Conservation (phyloP, 768 basidiomycete genomes). For the Amanita rimosa region DNA sequence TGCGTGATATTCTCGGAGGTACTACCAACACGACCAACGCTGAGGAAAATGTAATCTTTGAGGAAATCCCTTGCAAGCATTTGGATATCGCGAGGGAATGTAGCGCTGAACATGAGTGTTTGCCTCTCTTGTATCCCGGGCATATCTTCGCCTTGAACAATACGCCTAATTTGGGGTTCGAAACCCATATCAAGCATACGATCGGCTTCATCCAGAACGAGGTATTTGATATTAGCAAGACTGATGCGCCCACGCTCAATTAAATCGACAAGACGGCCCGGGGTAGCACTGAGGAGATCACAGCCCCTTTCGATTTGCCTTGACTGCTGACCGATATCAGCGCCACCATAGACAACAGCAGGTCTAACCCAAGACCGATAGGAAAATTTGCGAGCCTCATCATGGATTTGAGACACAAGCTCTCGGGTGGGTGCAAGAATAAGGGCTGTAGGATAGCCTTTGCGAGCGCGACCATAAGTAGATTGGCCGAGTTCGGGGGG, state of each 20-base stretch:
- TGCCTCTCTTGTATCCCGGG: slow-evolving; percentile 85
- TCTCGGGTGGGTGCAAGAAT: slow-evolving; percentile 98
- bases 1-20: slow-evolving; percentile 99
- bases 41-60: slow-evolving; percentile 98
- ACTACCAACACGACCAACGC: slow-evolving; percentile 95
- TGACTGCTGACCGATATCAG: slow-evolving; percentile 93
- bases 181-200: slow-evolving; percentile 99
- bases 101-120: slow-evolving; percentile 99
- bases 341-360: slow-evolving; percentile 98
- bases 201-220: slow-evolving; percentile 98
- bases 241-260: slow-evolving; percentile 97
- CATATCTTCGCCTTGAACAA: slow-evolving; percentile 99
- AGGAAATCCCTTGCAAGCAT: slow-evolving; percentile 92
- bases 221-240: slow-evolving; percentile 91
- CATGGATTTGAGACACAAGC: slow-evolving; percentile 98
- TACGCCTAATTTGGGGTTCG: slow-evolving; percentile 97
- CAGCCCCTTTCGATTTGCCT: slow-evolving; percentile 93
- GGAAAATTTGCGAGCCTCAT: slow-evolving; percentile 97
- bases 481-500: slow-evolving; percentile 43
- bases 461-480: slow-evolving; percentile 59
- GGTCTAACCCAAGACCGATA: slow-evolving; percentile 99
- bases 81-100: slow-evolving; percentile 98
- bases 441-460: slow-evolving; percentile 94
- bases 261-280: slow-evolving; percentile 94
- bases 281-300: slow-evolving; percentile 93